These are phyloP conservation scores for Chrysoporthe austroafricana DNA, from an alignment of 2,329 filamentous ascomycete species.

Conservation along the genomic window DNA sequence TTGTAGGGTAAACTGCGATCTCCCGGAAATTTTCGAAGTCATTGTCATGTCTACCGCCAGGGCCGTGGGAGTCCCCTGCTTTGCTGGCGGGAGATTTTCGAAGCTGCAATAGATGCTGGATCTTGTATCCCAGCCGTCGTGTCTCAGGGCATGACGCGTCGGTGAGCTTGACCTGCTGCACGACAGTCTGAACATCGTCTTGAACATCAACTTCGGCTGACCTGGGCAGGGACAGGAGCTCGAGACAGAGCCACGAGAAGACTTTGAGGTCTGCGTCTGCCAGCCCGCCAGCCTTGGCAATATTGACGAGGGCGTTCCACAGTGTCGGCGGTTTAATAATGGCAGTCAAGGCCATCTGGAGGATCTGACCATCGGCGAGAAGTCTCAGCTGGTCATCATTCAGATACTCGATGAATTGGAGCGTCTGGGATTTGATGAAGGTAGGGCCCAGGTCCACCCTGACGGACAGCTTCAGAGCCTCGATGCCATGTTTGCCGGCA, in stretches of 20 bases:
- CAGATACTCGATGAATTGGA: constrained; percentile 45
- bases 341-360: constrained; percentile 49
- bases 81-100: constrained; percentile 32
- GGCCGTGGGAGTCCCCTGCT: constrained; percentile 33
- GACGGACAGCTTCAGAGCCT: constrained; percentile 33
- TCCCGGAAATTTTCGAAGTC: constrained; percentile 65
- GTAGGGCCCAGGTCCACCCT: constrained; percentile 33
- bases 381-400: constrained; percentile 49
- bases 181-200: constrained; percentile 32
- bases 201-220: constrained; percentile 31
- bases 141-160: constrained; percentile 36
- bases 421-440: constrained; percentile 39
- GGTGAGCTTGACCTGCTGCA: constrained; percentile 34
- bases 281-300: constrained; percentile 38
- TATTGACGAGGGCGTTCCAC: constrained; percentile 53
- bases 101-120: constrained; percentile 44
- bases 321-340: constrained; percentile 57
- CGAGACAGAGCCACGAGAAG: constrained; percentile 54
- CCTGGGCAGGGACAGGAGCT: constrained; percentile 48
- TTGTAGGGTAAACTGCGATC: constrained; percentile 67
- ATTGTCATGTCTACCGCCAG: constrained; percentile 76
- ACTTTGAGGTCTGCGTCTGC: constrained; percentile 37
- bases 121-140: constrained; percentile 37
- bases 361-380: constrained; percentile 53
- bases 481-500: constrained; percentile 33